phyloP scores from a whole-genome alignment of 306 rosid species.

The Hippophae rhamnoides region DNA sequence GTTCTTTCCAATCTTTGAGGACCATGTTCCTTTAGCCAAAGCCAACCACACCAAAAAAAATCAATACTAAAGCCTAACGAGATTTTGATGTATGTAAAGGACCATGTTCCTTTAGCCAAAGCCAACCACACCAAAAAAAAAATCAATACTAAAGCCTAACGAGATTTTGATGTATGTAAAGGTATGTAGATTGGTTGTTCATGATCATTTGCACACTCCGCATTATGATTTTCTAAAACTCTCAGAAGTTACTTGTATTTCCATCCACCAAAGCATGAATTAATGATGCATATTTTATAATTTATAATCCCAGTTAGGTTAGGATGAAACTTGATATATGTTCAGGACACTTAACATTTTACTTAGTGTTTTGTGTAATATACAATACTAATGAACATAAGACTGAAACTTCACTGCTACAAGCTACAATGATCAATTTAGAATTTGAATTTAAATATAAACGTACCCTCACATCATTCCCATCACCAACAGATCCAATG shows the following conservation, averaged over 20 bases:
- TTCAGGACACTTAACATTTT: too few relatives aligned
- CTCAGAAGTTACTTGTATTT: too few relatives aligned
- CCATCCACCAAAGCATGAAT: too few relatives aligned
- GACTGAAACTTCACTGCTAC: neutral
- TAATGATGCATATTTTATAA: too few relatives aligned
- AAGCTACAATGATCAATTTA: constrained; percentile 7
- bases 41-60: constrained; percentile 23
- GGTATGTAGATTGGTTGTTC: neutral
- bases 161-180: constrained; percentile 1
- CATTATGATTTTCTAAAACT: neutral
- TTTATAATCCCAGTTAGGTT: too few relatives aligned
- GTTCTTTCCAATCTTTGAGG: constrained; percentile 57
- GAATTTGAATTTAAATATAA: neutral
- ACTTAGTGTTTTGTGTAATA: too few relatives aligned
- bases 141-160: constrained; percentile 5
- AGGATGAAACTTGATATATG: too few relatives aligned
- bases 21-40: constrained; percentile 54
- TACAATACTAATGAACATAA: neutral
- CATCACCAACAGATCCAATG: constrained; percentile 52
- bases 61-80: constrained; percentile 6
- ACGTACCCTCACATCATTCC: constrained; percentile 69
- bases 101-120: constrained; percentile 54
- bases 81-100: neutral
- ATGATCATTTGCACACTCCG: neutral
- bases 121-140: constrained; percentile 23